A percentile compares a stretch with the other conserved stretches of the same genome.
Conservation (phyloP, 768 basidiomycete species). For the Suillus alpinus region DNA sequence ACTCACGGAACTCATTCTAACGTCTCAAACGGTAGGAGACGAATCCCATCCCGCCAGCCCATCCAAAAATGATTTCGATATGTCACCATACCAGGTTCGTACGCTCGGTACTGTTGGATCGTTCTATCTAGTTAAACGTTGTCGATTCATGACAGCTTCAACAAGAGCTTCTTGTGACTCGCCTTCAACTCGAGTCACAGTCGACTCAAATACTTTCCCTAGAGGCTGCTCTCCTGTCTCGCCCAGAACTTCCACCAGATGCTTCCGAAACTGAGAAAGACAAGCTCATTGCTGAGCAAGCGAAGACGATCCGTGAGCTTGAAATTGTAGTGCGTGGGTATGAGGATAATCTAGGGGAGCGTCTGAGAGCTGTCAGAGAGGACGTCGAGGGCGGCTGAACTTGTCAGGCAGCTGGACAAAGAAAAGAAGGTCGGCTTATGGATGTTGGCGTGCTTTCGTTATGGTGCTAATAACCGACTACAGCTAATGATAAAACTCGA, state of each 20-base stretch:
- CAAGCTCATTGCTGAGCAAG: conserved; percentile 67
- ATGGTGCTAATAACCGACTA: neutral
- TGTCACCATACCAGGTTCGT: conserved; percentile 78
- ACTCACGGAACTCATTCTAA: conserved; percentile 80
- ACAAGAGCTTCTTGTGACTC: conserved; percentile 80
- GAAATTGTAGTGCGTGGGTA: conserved; percentile 70
- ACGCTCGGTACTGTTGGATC: neutral
- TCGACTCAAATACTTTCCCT: conserved; percentile 81
- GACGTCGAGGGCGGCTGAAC: conserved; percentile 75
- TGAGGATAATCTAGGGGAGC: conserved; percentile 71
- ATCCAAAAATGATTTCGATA: conserved; percentile 85
- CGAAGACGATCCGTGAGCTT: conserved; percentile 72
- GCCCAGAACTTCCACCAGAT: conserved; percentile 62
- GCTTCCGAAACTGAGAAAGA: conserved; percentile 76
- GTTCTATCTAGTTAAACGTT: neutral
- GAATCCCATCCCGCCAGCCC: conserved; percentile 82
- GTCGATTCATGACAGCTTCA: conserved; percentile 54
- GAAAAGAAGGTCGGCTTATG: conserved; percentile 59
- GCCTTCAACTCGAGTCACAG: conserved; percentile 77
- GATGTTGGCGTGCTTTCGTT: neutral
- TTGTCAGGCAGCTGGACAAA: conserved; percentile 73
- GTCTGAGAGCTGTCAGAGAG: conserved; percentile 60
- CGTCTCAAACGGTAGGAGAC: conserved; percentile 77
- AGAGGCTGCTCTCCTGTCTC: conserved; percentile 70
- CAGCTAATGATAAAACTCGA: conserved; percentile 64